Percentiles rank a stretch among this genome's conserved stretches.
Evolutionary conservation across 495 filamentous ascomycete species (phyloP).

Genomic region (Hypomontagnella monticulosa): DNA sequence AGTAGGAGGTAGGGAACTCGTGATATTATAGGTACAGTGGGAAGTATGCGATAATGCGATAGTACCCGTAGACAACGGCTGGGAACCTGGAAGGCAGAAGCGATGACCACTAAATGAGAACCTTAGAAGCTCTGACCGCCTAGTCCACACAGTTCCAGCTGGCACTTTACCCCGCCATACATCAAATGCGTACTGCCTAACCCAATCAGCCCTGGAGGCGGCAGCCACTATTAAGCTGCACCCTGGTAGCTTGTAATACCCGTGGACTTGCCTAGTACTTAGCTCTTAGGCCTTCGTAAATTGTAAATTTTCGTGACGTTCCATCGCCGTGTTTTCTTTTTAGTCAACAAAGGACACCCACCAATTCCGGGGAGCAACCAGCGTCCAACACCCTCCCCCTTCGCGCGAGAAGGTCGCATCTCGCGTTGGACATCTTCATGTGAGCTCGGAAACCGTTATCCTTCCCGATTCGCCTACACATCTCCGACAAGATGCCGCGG

Average conservation of each 20-base stretch:
- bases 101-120: constrained; percentile 8
- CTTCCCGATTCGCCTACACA: background rate
- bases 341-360: constrained; percentile 29
- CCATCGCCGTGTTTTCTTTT: constrained; percentile 35
- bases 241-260: constrained; percentile 19
- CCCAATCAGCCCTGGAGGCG: constrained; percentile 13
- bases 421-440: constrained; percentile 9
- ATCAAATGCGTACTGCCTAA: constrained; percentile 18
- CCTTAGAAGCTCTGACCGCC: constrained; percentile 27
- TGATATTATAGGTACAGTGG: constrained; percentile 7
- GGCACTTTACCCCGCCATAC: constrained; percentile 33
- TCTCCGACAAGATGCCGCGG: constrained; percentile 54
- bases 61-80: background rate
- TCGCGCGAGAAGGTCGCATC: constrained; percentile 14
- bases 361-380: background rate
- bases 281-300: too few relatives aligned
- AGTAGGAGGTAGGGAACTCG: constrained; percentile 2
- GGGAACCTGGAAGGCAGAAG: constrained; percentile 13
- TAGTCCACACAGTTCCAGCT: background rate
- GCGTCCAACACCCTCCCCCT: constrained; percentile 1
- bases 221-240: constrained; percentile 9
- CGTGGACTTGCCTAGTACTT: too few relatives aligned
- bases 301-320: constrained; percentile 8
- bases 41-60: background rate
- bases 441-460: constrained; percentile 14